Evolutionary conservation across 129 eudicot species (phyloP).

Genomic region (Escallonia rubra): DNA sequence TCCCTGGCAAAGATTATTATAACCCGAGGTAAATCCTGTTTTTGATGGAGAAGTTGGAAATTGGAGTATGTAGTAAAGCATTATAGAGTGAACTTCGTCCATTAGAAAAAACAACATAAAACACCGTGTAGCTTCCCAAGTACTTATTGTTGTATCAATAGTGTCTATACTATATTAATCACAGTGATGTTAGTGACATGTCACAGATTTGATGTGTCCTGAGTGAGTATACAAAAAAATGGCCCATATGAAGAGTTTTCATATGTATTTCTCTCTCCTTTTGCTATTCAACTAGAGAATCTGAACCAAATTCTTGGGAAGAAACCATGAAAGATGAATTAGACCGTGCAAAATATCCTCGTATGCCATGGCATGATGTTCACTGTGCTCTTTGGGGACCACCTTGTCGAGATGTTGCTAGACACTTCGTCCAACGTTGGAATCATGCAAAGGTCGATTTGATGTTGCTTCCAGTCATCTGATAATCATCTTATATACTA

Average conservation of each 20-base stretch:
- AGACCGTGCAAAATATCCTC: slow-evolving; percentile 70
- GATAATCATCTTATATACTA: too few relatives aligned
- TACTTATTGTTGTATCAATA: too few relatives aligned
- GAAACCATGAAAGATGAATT: slow-evolving; percentile 88
- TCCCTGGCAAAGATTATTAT: slow-evolving; percentile 99
- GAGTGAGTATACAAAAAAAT: neutral
- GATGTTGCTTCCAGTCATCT: slow-evolving; percentile 2
- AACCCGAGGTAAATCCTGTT: slow-evolving; percentile 67
- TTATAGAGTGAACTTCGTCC: neutral
- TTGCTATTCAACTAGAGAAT: slow-evolving; percentile 51
- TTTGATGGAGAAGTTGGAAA: neutral
- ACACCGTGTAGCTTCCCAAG: too few relatives aligned
- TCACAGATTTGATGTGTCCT: neutral
- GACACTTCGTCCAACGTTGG: slow-evolving; percentile 97
- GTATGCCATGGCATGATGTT: slow-evolving; percentile 99
- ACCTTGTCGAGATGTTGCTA: slow-evolving; percentile 89
- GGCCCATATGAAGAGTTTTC: neutral
- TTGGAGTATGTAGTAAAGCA: neutral
- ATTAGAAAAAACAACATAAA: neutral
- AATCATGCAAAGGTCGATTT: slow-evolving; percentile 90
- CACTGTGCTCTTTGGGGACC: slow-evolving; percentile 99
- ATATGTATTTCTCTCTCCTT: slow-evolving; percentile 8
- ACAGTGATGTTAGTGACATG: too few relatives aligned
- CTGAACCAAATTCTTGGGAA: slow-evolving; percentile 99
- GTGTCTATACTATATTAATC: too few relatives aligned